Conservation (phyloP, 2,329 filamentous ascomycete genomes). For the Alternaria postmessia region DNA sequence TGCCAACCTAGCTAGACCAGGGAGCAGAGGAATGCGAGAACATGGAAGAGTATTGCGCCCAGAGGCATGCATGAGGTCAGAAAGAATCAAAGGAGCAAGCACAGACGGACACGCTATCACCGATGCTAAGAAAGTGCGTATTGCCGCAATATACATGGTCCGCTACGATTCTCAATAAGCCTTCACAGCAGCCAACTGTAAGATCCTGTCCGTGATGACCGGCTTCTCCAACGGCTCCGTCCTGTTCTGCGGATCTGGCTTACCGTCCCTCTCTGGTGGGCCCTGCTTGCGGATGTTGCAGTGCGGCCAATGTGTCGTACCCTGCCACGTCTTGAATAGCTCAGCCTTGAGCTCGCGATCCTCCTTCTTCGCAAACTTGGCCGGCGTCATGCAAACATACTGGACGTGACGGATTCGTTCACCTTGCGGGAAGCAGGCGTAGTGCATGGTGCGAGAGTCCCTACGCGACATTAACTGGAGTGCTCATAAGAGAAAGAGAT, state of each 20-base stretch:
- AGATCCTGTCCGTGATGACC: slow-evolving; percentile 21
- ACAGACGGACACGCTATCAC: no score
- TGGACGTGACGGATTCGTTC: no score
- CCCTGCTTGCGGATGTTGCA: slow-evolving; percentile 30
- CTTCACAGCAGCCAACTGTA: slow-evolving; percentile 7
- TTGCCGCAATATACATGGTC: neutral
- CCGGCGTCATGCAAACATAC: slow-evolving; percentile 34
- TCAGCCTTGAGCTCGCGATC: slow-evolving; percentile 28
- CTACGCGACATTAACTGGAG: no score
- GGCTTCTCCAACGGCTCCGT: slow-evolving; percentile 32
- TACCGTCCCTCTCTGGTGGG: neutral
- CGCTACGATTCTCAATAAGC: neutral
- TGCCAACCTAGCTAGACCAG: no score
- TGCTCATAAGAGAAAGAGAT: no score
- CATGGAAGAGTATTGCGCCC: no score
- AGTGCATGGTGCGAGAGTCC: no score
- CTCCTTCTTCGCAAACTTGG: slow-evolving; percentile 20
- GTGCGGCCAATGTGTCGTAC: slow-evolving; percentile 36
- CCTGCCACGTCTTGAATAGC: slow-evolving; percentile 25
- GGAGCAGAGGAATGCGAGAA: no score
- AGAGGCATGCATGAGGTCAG: no score
- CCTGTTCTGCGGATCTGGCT: slow-evolving; percentile 17
- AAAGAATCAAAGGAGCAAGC: no score
- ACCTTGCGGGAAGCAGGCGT: no score
- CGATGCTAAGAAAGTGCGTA: no score